Percentiles rank a stretch among this genome's conserved stretches.
These are phyloP conservation scores for Trichophyton verrucosum DNA, from an alignment of 2,329 filamentous ascomycete species.

Conservation along the genomic window DNA sequence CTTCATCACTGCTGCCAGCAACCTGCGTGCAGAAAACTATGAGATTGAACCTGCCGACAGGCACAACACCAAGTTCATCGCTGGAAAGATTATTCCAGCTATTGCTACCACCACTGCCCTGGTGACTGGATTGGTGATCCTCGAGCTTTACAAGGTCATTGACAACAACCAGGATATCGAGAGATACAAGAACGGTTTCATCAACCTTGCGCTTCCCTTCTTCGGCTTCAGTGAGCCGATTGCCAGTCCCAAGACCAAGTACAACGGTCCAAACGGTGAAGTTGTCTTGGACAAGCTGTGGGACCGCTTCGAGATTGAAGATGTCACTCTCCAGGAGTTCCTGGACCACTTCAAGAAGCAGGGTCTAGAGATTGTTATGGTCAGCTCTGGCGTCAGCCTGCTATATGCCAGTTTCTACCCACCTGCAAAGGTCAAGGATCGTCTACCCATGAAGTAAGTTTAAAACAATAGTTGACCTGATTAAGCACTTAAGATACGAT, in stretches of 20 bases:
- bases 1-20: conserved; percentile 95
- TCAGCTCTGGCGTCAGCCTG: conserved; percentile 93
- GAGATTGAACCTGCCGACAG: conserved; percentile 85
- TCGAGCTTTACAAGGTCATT: conserved; percentile 93
- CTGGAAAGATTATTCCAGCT: conserved; percentile 96
- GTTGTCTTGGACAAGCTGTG: conserved; percentile 90
- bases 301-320: conserved; percentile 86
- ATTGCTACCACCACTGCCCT: conserved; percentile 95
- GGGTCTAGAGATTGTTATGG: conserved; percentile 76
- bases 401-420: conserved; percentile 91
- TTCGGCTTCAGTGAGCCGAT: conserved; percentile 98
- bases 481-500: too few species aligned
- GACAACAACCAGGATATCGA: conserved; percentile 95
- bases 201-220: conserved; percentile 92
- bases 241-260: conserved; percentile 81
- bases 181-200: conserved; percentile 98
- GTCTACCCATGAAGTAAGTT: conserved; percentile 56
- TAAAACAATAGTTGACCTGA: background rate
- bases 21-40: conserved; percentile 94
- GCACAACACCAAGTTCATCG: conserved; percentile 99
- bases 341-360: conserved; percentile 67
- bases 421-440: conserved; percentile 68
- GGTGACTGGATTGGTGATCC: conserved; percentile 80
- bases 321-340: conserved; percentile 76
- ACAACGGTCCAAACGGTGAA: conserved; percentile 64